phyloP scores from a whole-genome alignment of 441 rosid genomes.

The Euphorbia celastroides region DNA sequence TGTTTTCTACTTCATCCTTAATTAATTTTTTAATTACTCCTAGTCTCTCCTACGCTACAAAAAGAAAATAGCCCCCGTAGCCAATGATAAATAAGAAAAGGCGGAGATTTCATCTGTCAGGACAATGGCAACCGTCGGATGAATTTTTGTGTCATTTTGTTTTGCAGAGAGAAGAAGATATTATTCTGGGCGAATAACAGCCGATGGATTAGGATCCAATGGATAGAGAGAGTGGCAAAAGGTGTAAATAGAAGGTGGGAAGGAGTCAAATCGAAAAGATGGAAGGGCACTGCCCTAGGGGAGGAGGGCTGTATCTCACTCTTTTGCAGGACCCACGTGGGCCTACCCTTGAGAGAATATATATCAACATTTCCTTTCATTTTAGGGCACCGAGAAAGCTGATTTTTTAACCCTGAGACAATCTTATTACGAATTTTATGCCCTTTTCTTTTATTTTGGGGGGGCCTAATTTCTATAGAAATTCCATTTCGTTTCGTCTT shows the following conservation, averaged over 20 bases:
- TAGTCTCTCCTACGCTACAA: background rate
- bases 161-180: too few relatives aligned
- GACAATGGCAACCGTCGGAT: constrained; percentile 7
- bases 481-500: too few relatives aligned
- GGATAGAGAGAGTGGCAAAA: background rate
- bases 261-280: constrained; percentile 11
- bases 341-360: background rate
- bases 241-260: background rate
- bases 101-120: background rate
- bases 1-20: too few relatives aligned
- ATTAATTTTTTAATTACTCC: background rate
- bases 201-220: constrained; percentile 5
- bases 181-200: too few relatives aligned
- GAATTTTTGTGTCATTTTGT: background rate
- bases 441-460: too few relatives aligned
- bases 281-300: too few relatives aligned
- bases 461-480: too few relatives aligned
- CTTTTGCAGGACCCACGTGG: constrained; percentile 16
- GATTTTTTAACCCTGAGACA: background rate
- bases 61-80: background rate
- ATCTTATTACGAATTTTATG: background rate
- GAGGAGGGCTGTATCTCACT: constrained; percentile 11
- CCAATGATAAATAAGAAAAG: background rate
- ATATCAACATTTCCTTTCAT: background rate
- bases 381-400: background rate